Evolutionary conservation across 768 basidiomycete genomes (phyloP), one percentile per base, ranked within the genome.

Genomic region (Tephrocybe sp.): DNA sequence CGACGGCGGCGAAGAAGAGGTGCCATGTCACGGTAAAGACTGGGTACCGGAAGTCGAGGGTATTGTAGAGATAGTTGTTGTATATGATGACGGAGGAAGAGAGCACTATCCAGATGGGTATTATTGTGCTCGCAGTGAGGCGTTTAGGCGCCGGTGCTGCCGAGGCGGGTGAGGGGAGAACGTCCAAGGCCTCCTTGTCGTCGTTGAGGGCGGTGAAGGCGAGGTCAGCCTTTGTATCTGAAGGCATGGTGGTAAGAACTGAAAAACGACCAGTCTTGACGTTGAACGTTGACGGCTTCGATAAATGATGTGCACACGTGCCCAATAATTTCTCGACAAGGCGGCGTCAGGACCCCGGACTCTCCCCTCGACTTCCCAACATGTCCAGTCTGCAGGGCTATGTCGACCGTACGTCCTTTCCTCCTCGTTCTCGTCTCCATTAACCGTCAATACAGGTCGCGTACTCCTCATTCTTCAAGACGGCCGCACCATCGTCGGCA

Each of bases 381-480:
- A 93, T 94, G 91, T 86, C 90, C 62, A 90, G 84, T 74, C 83
- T 95, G 50, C 87, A 91, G 67, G 87, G 86, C 76, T 95, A 92
- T 70, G 86, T 94, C 66, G 90, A 93, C 77, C 86, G 88, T 86
- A 57, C 58, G 84, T 69, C 6, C 36, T 38, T 29, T 22, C 24
- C 34, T 18, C 46, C 27, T 50, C 33, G 29, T 9, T 27, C 44
- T 16, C 49, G 27, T 33, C 13, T 31, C 40, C 47, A 10, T 48
- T 16, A 6, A 27, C 27, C 34, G 38, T 15, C 16, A 3, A 1
- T 11, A 24, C 63, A 94, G 91, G 87, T 60, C 89, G 86, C 66
- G 94, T 98, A 58, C 80, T 94, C 51, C 84, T 98, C 64, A 84
- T 97, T 56, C 85, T 97, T 27, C 93, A 97, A 76, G 95, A 99